Evolutionary conservation across 2,329 filamentous ascomycete genomes (phyloP).

Genomic region (Rosellinia necatrix): DNA sequence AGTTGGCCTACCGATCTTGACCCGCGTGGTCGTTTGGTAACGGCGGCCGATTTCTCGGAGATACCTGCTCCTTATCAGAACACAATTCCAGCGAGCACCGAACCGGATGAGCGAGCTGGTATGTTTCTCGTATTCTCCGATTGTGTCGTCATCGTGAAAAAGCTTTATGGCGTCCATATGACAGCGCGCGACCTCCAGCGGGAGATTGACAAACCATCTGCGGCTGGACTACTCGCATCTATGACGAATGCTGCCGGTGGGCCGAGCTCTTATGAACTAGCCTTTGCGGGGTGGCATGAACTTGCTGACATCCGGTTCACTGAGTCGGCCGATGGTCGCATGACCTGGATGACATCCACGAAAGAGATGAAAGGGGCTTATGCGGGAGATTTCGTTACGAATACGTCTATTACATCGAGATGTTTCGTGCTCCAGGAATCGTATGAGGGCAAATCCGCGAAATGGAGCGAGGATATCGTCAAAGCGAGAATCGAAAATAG

Average conservation of each 20-base stretch:
- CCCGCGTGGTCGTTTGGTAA: conserved; percentile 77
- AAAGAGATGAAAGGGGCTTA: conserved; percentile 63
- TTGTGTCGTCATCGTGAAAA: conserved; percentile 76
- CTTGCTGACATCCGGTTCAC: conserved; percentile 75
- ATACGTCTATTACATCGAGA: conserved; percentile 61
- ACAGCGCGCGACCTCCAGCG: conserved; percentile 79
- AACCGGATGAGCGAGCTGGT: conserved; percentile 58
- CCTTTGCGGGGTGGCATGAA: conserved; percentile 73
- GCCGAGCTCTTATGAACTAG: conserved; percentile 69
- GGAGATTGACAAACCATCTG: conserved; percentile 81
- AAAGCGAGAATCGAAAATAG: conserved; percentile 86
- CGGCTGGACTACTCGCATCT: conserved; percentile 64
- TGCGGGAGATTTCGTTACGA: conserved; percentile 51
- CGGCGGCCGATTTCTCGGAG: conserved; percentile 80
- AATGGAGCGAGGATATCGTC: conserved; percentile 81
- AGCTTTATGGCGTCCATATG: conserved; percentile 63
- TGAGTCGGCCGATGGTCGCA: conserved; percentile 66
- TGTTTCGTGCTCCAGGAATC: conserved; percentile 74
- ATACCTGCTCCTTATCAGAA: conserved; percentile 71
- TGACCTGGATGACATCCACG: conserved; percentile 70
- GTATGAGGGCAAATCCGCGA: conserved; percentile 77
- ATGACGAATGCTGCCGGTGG: conserved; percentile 68
- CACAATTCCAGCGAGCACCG: conserved; percentile 46
- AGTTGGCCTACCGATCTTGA: conserved; percentile 75
- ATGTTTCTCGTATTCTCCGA: conserved; percentile 87